Percentiles rank a stretch among this genome's conserved stretches.
phyloP scores from a whole-genome alignment of 2,329 filamentous ascomycete species.

The Neopestalotiopsis sp. region DNA sequence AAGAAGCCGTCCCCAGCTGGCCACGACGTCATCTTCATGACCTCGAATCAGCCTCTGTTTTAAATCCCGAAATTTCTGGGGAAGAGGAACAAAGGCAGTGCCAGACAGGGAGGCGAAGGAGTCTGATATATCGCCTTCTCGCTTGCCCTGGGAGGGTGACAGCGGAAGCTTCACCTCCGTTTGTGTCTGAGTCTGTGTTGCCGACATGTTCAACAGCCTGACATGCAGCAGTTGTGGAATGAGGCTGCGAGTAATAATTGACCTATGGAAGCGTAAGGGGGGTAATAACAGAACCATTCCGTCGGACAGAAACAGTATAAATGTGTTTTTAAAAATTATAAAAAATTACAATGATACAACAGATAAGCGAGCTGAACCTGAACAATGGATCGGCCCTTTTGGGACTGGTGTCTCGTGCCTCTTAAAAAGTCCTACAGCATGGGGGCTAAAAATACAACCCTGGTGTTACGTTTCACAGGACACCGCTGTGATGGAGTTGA shows the following conservation, averaged over 20 bases:
- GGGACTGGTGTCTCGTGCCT: background rate
- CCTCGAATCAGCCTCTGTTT: conserved; percentile 59
- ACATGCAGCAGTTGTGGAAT: background rate
- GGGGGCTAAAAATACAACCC: background rate
- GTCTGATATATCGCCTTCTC: conserved; percentile 67
- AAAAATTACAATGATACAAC: background rate
- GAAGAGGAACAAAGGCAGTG: conserved; percentile 49
- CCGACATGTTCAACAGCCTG: conserved; percentile 20
- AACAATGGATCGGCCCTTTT: background rate
- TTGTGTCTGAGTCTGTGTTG: conserved; percentile 20
- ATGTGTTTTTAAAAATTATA: background rate
- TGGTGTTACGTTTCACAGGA: background rate
- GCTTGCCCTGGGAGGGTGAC: conserved; percentile 41
- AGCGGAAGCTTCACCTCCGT: background rate
- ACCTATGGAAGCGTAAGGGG: background rate
- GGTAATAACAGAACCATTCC: background rate
- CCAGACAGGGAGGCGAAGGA: conserved; percentile 66
- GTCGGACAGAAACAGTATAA: background rate
- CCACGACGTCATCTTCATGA: conserved; percentile 51
- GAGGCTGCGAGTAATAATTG: background rate
- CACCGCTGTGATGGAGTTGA: background rate
- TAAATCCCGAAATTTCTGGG: conserved; percentile 59
- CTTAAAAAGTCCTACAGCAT: background rate
- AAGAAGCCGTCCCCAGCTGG: conserved; percentile 57
- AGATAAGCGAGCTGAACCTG: background rate